Conservation (phyloP, 345 rosid species). For the Sisymbrium altissimum region DNA sequence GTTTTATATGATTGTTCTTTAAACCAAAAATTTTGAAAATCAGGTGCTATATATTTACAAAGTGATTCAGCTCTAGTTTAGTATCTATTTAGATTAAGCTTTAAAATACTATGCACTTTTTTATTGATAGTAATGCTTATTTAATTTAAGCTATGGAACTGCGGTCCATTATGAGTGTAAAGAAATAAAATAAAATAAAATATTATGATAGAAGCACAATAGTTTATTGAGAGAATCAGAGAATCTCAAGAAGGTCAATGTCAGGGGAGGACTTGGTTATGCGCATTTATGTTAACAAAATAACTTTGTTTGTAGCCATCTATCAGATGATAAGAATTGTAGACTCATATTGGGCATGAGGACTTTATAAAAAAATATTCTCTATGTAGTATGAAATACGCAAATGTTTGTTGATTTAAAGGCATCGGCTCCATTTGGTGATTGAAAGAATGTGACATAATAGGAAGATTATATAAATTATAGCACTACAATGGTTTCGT, state of each 20-base stretch:
- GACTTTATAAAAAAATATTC: background rate
- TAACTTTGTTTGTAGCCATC: background rate
- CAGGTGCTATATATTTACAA: no score
- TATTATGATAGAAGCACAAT: background rate
- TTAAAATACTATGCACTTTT: background rate
- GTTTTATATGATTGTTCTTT: background rate
- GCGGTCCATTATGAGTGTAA: background rate
- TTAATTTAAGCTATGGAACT: background rate
- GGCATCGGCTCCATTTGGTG: no score
- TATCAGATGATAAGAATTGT: background rate
- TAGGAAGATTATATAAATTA: no score
- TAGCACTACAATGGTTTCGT: no score
- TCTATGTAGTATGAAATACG: background rate
- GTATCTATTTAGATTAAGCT: background rate
- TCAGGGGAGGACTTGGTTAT: constrained; percentile 5
- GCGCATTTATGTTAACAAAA: background rate
- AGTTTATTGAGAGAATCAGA: background rate
- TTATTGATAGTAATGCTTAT: background rate
- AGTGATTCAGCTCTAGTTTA: background rate
- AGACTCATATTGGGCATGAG: background rate
- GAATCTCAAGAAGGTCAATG: constrained; percentile 10
- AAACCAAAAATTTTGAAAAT: background rate
- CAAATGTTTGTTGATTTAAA: background rate
- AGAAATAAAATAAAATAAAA: background rate
- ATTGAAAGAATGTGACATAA: no score